These are phyloP conservation scores for Centaurea solstitialis DNA, from an alignment of 129 eudicot species.

Conservation along the genomic window DNA sequence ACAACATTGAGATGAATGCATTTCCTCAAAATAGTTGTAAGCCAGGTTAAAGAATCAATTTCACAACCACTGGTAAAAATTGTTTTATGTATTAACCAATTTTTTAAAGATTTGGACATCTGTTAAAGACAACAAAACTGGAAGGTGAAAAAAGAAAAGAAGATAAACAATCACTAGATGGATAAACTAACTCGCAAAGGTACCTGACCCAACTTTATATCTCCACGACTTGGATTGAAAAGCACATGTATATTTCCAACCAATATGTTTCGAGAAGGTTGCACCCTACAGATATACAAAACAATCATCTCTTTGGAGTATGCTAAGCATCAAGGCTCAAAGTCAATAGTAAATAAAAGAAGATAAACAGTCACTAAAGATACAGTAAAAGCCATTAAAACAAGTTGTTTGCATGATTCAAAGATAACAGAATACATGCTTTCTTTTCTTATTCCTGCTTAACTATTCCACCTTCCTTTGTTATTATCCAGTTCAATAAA, in stretches of 20 bases:
- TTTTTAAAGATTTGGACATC: background rate
- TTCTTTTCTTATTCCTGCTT: background rate
- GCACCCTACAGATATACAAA: conserved; percentile 31
- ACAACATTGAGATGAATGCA: conserved; percentile 19
- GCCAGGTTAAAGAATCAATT: background rate
- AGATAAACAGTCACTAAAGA: background rate
- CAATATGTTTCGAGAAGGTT: conserved; percentile 49
- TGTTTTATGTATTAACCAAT: background rate
- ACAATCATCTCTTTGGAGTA: background rate
- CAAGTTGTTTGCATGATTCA: background rate
- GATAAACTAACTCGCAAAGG: conserved; percentile 3
- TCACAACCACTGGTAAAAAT: background rate
- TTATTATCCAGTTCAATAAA: background rate
- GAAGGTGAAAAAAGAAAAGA: background rate
- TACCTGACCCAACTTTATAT: conserved; percentile 91
- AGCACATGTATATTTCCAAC: conserved; percentile 91
- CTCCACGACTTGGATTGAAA: conserved; percentile 90
- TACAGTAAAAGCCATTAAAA: background rate
- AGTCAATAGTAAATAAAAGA: background rate
- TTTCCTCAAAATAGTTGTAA: conserved; percentile 5
- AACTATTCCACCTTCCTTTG: background rate
- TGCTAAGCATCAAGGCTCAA: background rate
- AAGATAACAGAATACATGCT: background rate
- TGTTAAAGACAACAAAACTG: background rate
- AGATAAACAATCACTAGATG: background rate